Evolutionary conservation across 257 asterid species (phyloP).

Genomic region (Misopates orontium): DNA sequence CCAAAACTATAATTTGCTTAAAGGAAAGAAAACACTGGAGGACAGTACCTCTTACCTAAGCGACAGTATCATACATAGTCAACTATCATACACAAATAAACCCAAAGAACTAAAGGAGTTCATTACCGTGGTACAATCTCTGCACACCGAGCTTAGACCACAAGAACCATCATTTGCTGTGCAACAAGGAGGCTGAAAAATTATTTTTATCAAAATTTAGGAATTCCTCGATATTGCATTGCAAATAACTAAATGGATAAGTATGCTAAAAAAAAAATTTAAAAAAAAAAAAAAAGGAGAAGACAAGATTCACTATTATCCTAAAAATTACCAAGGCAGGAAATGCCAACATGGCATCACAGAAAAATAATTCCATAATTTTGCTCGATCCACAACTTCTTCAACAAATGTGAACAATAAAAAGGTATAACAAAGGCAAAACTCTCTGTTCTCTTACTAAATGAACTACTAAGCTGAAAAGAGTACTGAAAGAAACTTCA

Average conservation of each 20-base stretch:
- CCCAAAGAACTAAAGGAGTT: neutral
- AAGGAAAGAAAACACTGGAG: neutral
- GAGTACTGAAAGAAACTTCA: neutral
- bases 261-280: too few species aligned
- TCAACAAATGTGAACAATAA: neutral
- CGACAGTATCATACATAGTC: neutral
- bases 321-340: too few species aligned
- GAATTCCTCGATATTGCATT: slow-evolving; percentile 1
- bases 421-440: neutral
- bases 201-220: slow-evolving; percentile 18
- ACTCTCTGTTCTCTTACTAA: neutral
- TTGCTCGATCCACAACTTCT: neutral
- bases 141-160: slow-evolving; percentile 64
- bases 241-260: neutral
- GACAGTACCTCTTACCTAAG: neutral
- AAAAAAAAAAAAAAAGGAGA: too few species aligned
- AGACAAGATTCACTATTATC: too few species aligned
- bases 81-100: neutral
- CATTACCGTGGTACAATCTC: slow-evolving; percentile 94
- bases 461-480: neutral
- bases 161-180: slow-evolving; percentile 62
- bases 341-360: neutral
- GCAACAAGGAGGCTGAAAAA: slow-evolving; percentile 95
- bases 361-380: neutral
- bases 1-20: neutral